Evolutionary conservation across 768 basidiomycete species (phyloP).

Genomic region (Russula dissimulans): DNA sequence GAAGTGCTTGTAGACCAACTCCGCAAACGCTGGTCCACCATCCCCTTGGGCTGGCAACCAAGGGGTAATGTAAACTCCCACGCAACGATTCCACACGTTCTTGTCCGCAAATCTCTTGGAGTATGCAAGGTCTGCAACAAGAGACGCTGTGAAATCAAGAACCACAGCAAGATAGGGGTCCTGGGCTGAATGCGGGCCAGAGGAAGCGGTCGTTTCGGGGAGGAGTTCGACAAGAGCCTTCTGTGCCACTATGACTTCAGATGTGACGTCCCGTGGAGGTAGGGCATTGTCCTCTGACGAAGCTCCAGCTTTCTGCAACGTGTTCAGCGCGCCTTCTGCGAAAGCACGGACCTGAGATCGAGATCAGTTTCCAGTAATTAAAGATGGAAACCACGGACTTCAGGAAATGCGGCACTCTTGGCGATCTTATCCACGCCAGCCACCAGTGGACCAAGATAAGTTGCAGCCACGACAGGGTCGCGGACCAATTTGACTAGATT

Average conservation of each 20-base stretch:
- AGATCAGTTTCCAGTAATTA: background rate
- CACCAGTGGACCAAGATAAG: conserved; percentile 78
- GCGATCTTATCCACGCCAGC: conserved; percentile 89
- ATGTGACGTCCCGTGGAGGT: conserved; percentile 58
- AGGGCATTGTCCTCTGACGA: conserved; percentile 62
- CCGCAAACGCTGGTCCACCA: conserved; percentile 42
- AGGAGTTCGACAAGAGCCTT: conserved; percentile 51
- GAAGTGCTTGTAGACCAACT: conserved; percentile 64
- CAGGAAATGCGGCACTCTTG: conserved; percentile 88
- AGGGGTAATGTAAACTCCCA: conserved; percentile 61
- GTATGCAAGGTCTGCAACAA: conserved; percentile 71
- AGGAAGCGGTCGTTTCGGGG: conserved; percentile 37
- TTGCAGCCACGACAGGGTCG: conserved; percentile 80
- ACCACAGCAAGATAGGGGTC: conserved; percentile 46
- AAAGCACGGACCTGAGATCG: conserved; percentile 74
- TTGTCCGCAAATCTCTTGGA: conserved; percentile 45
- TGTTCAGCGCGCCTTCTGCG: conserved; percentile 70
- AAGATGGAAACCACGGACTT: conserved; percentile 38
- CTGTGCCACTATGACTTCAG: conserved; percentile 50
- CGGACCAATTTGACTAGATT: conserved; percentile 97
- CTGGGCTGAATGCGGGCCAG: conserved; percentile 44
- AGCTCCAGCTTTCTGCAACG: conserved; percentile 76
- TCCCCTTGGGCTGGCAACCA: conserved; percentile 48
- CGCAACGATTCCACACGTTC: conserved; percentile 56
- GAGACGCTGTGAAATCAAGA: conserved; percentile 61